Base-by-base conservation (phyloP, 768 basidiomycete species). In the Coprinopsis cinerea region DNA sequence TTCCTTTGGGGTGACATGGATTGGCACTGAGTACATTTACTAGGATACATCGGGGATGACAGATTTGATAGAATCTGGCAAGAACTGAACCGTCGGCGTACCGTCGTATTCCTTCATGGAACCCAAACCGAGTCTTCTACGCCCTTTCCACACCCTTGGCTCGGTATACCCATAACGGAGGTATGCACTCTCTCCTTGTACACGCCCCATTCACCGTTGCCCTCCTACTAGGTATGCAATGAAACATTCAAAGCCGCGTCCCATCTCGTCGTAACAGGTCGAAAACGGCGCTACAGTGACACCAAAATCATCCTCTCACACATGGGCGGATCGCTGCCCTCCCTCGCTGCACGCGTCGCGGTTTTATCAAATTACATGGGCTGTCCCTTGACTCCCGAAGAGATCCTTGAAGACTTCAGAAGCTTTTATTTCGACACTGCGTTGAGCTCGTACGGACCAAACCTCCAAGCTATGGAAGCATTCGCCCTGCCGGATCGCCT, bases 211-310 rank as follows among this genome's bases (percentile, higher is more conserved):
- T 7, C 6, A 22, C 41, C 7, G 18, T 43, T 41, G 17, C 37
- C 11, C 25, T 27, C 9, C 11, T 39, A 20, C 11, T 18, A 88
- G 86, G 85, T 86, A 0, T 87, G 86, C 5, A 83, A 87, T 60
- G 87, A 89, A 64, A 90, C 87, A 0, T 88, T 80, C 72, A 88
- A 88, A 67, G 88, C 85, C 1, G 85, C 85, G 27, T 80, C 85
- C 2, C 83, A 87, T 59, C 75, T 90, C 42, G 85, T 89, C 40
- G 80, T 88, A 20, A 77, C 83, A 0, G 83, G 84, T 40, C 66
- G 70, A 58, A 86, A 83, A 62, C 80, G 84, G 36, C 76, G 71
- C 52, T 86, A 77, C 57, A 63, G 73, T 18, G 65, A 78, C 48
- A 69, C 79, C 55, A 81, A 76, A 49, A 78, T 88, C 53, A 75